Base-by-base conservation (phyloP, 805 yeast genomes). In the Candida rishiriensis region DNA sequence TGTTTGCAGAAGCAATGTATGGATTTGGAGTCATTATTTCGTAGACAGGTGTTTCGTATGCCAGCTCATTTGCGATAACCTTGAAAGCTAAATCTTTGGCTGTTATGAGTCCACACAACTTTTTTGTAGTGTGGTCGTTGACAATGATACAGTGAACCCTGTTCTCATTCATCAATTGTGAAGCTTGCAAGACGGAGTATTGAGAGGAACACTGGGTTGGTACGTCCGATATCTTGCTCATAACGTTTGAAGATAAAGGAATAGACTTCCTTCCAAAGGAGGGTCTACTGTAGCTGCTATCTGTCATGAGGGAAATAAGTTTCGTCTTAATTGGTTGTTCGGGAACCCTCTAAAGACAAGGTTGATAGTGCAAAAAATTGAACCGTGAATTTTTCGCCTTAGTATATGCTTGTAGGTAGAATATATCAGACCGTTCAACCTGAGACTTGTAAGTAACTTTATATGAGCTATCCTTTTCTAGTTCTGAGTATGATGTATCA, bases 31-130 rank as follows among this genome's bases (percentile, higher is more conserved):
- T 68, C 75, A 71, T 69, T 11, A 72, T 69, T 18, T 57, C 55
- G 29, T 56, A 59, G 5, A 71, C 69, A 4, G 52, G 51, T 1
- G 69, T 57, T 1, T 39, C 14, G 12, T 49, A 46, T 34, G 60
- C 57, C 17, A 61, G 35, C 7, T 59, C 64, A 18, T 47, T 41
- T 0, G 70, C 69, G 13, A 66, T 64, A 4, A 68, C 73, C 32
- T 72, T 60, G 34, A 69, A 69, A 0, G 76, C 76, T n/a, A 72
- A 53, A 50, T 72, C 78, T 46, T 70, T 71, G 0, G 77, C 70
- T 1, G 78, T 72, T 38, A 70, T 60, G 8, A 72, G 53, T 1
- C 76, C 77, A n/a, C 65, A 47, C 16, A 69, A 49, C 39, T 55
- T 55, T 6, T 52, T 55, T 4, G 61, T 47, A 9, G 40, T 49